A percentile compares a stretch with the other conserved stretches of the same genome.
Evolutionary conservation across 1,284 basidiomycete genomes (phyloP).

Genomic region (Albatrellus sp.): DNA sequence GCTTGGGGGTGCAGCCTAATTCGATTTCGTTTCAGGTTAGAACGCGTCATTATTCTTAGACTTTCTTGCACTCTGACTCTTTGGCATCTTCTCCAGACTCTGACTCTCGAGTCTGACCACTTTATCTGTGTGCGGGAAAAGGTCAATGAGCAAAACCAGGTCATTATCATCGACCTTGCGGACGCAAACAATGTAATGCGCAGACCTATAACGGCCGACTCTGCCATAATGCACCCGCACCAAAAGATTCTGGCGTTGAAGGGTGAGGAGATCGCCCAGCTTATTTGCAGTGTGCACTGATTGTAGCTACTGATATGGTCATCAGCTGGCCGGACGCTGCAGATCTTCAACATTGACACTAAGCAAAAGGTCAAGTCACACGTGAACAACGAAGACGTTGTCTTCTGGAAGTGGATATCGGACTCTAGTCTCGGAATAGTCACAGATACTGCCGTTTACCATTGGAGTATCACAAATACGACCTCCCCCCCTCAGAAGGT

Average conservation of each 20-base stretch:
- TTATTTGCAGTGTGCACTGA: not conserved
- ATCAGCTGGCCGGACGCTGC: slow-evolving; percentile 83
- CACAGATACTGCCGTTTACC: slow-evolving; percentile 88
- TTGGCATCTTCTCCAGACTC: slow-evolving; percentile 33
- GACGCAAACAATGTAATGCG: slow-evolving; percentile 95
- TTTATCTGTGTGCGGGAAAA: slow-evolving; percentile 93
- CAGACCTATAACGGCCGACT: slow-evolving; percentile 93
- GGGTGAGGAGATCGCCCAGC: slow-evolving; percentile 34
- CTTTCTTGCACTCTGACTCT: slow-evolving; percentile 6
- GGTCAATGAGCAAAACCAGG: slow-evolving; percentile 85
- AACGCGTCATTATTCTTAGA: slow-evolving; percentile 15
- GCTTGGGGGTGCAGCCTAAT: slow-evolving; percentile 89
- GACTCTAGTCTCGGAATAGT: slow-evolving; percentile 90
- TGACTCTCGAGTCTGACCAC: slow-evolving; percentile 94
- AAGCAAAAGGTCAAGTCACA: slow-evolving; percentile 98
- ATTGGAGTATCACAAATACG: slow-evolving; percentile 78
- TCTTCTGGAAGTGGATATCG: slow-evolving; percentile 99
- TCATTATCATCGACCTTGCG: slow-evolving; percentile 92
- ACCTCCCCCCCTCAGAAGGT: slow-evolving; percentile 78
- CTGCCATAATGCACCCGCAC: slow-evolving; percentile 96
- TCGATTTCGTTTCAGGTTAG: slow-evolving; percentile 93
- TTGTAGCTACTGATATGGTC: too few species aligned
- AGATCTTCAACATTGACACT: slow-evolving; percentile 96
- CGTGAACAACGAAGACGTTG: slow-evolving; percentile 86
- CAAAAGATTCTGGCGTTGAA: slow-evolving; percentile 97